Evolutionary conservation across 2,329 filamentous ascomycete species (phyloP), one percentile per base, ranked within the genome.

Genomic region (Colletotrichum eremochloae): DNA sequence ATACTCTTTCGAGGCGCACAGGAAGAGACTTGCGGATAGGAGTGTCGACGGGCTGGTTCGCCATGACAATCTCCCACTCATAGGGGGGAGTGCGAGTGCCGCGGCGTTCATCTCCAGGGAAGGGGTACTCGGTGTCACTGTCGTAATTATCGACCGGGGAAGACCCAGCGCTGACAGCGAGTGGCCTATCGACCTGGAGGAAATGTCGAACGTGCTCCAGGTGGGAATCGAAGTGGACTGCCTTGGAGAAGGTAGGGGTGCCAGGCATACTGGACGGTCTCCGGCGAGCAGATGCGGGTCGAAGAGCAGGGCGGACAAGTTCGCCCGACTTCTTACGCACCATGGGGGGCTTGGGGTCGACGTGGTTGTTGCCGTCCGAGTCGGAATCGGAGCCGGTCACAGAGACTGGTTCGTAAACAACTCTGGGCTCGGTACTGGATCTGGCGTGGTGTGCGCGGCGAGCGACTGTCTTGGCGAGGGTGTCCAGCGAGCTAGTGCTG

Each of bases 241-340:
- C 95, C 82, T 99, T 99, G 76, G 93, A 93, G 80, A 96, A 98
- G 11, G 96, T 96, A 0, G 96, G 96, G 0, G 96, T 99, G 67
- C 96, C 96, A 11, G 96, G 96, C 94, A 98, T 97, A 84, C 96
- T 98, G 4, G 94, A 97, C 0, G 96, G 96, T 70, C 96, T 90
- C 75, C 94, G 89, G 75, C 90, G 89, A 38, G 50, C 50, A n/a
- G 93, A 93, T 15, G 94, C 87, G 50, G 92, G 91, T 63, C 96
- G 91, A 63, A 99, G 88, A 29, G 96, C 96, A 15, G 96, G 96
- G 77, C 96, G 92, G 70, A 99, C 96, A 46, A 99, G 88, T 83
- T 99, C 96, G 44, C 96, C 96, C 50, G 96, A 98, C 87, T 99
- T 99, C 86, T 99, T 99, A 78, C 96, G 92, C 14, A 99, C 91